A percentile compares a stretch with the other conserved stretches of the same genome.
These are phyloP conservation scores for Hanseniaspora taiwanica DNA, from an alignment of 805 yeast genomes.

Conservation along the genomic window DNA sequence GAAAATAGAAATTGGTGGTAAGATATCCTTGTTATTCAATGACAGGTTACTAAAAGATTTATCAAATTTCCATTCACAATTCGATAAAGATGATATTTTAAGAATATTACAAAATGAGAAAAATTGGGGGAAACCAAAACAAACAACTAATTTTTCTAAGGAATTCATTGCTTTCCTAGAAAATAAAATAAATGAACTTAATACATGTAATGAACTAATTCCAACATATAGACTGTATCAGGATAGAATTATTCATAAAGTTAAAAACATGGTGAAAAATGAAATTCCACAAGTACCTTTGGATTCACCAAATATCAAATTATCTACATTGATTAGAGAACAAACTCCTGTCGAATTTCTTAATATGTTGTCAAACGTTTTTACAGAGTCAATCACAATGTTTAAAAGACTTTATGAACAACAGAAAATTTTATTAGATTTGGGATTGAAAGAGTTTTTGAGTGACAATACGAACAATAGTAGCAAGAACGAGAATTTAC, in stretches of 20 bases:
- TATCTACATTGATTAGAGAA: constrained; percentile 40
- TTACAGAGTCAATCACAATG: constrained; percentile 54
- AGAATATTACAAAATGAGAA: constrained; percentile 26
- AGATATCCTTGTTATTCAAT: constrained; percentile 47
- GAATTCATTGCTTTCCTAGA: constrained; percentile 31
- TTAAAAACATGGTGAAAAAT: constrained; percentile 56
- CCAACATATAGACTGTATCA: constrained; percentile 53
- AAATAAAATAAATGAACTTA: constrained; percentile 39
- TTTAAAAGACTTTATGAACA: constrained; percentile 62
- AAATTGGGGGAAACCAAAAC: constrained; percentile 24
- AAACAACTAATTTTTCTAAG: no score
- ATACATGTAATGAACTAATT: constrained; percentile 46
- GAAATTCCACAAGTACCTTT: constrained; percentile 37
- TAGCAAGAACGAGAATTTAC: constrained; percentile 10
- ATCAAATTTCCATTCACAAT: constrained; percentile 37
- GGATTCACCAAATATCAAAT: constrained; percentile 9
- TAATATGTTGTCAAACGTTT: constrained; percentile 47
- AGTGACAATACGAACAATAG: neutral
- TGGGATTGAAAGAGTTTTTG: constrained; percentile 37
- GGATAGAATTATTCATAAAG: constrained; percentile 53
- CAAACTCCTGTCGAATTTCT: constrained; percentile 69
- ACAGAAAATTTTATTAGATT: constrained; percentile 64
- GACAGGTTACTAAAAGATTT: constrained; percentile 48
- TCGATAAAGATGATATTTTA: constrained; percentile 34
- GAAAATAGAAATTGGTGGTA: constrained; percentile 53